Conservation (phyloP, 2,329 filamentous ascomycete genomes). For the Diaporthe velutina region DNA sequence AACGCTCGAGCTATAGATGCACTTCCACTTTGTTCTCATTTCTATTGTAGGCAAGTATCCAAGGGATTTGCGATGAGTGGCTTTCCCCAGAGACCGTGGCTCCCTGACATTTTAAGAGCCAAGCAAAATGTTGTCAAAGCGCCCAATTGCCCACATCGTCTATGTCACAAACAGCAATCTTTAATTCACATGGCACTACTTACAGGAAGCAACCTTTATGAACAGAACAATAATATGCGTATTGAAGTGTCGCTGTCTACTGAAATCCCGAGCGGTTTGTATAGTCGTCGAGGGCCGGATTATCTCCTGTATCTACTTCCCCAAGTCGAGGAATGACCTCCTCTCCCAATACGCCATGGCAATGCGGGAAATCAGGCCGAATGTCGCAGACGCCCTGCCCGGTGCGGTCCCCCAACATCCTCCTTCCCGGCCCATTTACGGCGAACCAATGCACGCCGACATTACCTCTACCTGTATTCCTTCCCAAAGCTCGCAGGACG, state of each 20-base stretch:
- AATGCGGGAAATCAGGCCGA: constrained; percentile 30
- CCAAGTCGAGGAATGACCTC: background rate
- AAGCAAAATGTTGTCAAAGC: background rate
- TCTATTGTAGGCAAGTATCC: background rate
- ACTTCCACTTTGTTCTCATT: background rate
- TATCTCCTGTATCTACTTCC: constrained; percentile 6
- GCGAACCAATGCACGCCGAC: constrained; percentile 25
- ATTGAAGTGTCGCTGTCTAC: constrained; percentile 18
- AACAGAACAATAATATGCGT: background rate
- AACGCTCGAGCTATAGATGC: background rate
- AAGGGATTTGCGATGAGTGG: too few species aligned
- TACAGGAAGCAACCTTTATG: background rate
- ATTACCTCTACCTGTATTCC: constrained; percentile 36
- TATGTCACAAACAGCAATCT: background rate
- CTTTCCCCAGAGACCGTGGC: background rate
- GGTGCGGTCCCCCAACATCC: background rate
- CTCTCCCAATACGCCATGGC: constrained; percentile 24
- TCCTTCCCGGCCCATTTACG: background rate
- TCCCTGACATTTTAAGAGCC: background rate
- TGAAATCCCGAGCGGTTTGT: background rate
- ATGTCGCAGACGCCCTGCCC: constrained; percentile 12
- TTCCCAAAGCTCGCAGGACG: constrained; percentile 33
- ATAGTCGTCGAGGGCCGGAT: background rate
- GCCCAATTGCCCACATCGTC: background rate
- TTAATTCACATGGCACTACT: background rate